These are phyloP conservation scores for Xerocomus nothofagi DNA, from an alignment of 1,284 basidiomycete species.

Conservation along the genomic window DNA sequence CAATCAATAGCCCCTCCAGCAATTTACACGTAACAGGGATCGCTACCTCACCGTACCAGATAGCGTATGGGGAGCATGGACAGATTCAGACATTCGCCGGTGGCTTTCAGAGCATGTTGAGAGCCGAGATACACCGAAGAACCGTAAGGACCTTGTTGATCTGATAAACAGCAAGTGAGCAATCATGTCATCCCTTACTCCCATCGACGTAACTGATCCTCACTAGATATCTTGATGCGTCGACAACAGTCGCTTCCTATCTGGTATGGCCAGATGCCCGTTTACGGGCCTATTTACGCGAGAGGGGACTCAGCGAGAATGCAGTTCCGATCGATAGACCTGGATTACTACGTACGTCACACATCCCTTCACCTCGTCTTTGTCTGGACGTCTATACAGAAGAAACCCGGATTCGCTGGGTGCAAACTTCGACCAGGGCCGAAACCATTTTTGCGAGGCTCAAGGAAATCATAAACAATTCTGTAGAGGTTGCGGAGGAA, in stretches of 20 bases:
- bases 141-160: slow-evolving; percentile 71
- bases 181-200: not conserved
- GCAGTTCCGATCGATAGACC: slow-evolving; percentile 63
- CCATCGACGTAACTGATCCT: not conserved
- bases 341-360: slow-evolving; percentile 65
- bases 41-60: slow-evolving; percentile 74
- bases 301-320: slow-evolving; percentile 68
- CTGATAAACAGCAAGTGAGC: slow-evolving; percentile 66
- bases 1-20: not conserved
- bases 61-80: slow-evolving; percentile 73
- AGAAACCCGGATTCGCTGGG: slow-evolving; percentile 77
- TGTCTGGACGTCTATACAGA: slow-evolving; percentile 38
- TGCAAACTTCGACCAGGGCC: slow-evolving; percentile 59
- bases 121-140: slow-evolving; percentile 58
- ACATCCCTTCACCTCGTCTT: not conserved
- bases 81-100: slow-evolving; percentile 70
- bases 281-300: slow-evolving; percentile 79
- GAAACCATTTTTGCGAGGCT: slow-evolving; percentile 60
- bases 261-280: slow-evolving; percentile 89
- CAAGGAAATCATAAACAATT: slow-evolving; percentile 58
- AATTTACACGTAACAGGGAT: slow-evolving; percentile 43
- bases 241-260: slow-evolving; percentile 56
- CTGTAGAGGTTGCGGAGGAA: slow-evolving; percentile 69
- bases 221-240: slow-evolving; percentile 25
- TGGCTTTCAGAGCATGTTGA: slow-evolving; percentile 76